These are phyloP conservation scores for Diaporthe longicolla DNA, from an alignment of 2,329 filamentous ascomycete genomes.

Conservation along the genomic window DNA sequence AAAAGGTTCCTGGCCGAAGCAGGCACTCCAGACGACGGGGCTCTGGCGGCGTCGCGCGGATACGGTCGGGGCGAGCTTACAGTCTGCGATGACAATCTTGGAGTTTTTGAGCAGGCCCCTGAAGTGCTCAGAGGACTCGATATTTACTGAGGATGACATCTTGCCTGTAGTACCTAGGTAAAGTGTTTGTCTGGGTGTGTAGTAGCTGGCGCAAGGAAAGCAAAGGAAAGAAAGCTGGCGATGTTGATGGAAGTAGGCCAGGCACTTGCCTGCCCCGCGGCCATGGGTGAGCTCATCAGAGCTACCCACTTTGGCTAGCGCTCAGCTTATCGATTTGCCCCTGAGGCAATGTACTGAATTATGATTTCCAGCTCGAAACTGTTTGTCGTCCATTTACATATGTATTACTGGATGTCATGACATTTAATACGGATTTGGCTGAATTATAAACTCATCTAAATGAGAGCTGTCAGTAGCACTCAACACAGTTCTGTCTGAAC, in stretches of 20 bases:
- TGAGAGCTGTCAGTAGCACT: neutral
- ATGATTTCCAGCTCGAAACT: neutral
- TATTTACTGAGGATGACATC: slow-evolving; percentile 51
- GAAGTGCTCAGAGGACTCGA: slow-evolving; percentile 73
- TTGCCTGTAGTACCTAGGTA: slow-evolving; percentile 18
- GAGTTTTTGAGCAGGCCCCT: slow-evolving; percentile 77
- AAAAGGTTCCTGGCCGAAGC: slow-evolving; percentile 13
- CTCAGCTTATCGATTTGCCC: neutral
- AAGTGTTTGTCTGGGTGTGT: neutral
- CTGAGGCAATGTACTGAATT: neutral
- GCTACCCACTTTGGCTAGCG: slow-evolving; percentile 33
- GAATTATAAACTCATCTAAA: neutral
- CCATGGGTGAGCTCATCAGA: slow-evolving; percentile 21
- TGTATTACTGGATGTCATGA: no score
- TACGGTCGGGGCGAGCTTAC: slow-evolving; percentile 68
- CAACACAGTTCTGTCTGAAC: neutral
- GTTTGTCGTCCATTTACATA: neutral
- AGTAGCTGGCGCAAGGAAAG: slow-evolving; percentile 21
- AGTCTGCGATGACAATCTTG: slow-evolving; percentile 88
- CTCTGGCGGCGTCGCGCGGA: slow-evolving; percentile 44
- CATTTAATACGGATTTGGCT: no score
- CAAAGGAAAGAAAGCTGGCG: slow-evolving; percentile 18
- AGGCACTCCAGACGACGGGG: neutral
- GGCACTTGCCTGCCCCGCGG: slow-evolving; percentile 31
- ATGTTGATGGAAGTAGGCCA: slow-evolving; percentile 26